Percentiles rank a stretch among this genome's conserved stretches.
Evolutionary conservation across 2,329 filamentous ascomycete species (phyloP).

Genomic region (Fusarium globosum): DNA sequence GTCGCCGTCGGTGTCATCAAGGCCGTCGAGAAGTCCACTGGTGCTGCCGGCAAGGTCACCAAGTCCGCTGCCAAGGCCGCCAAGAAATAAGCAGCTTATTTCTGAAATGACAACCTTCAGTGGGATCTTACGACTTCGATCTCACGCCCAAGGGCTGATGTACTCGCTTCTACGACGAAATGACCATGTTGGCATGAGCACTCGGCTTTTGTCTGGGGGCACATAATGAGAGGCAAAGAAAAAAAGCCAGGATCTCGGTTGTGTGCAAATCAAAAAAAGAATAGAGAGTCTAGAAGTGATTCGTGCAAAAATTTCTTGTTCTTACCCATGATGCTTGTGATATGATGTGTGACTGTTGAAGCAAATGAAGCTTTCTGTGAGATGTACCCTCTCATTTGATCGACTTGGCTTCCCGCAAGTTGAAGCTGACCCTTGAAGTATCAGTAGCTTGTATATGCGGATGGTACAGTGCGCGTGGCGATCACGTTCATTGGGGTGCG

Average conservation of each 20-base stretch:
- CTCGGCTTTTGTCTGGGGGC: constrained; percentile 55
- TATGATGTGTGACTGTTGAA: not conserved
- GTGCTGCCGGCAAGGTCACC: constrained; percentile 72
- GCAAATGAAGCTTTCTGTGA: not conserved
- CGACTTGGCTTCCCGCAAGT: rapidly evolving
- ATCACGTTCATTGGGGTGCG: not conserved
- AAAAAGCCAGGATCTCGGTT: constrained; percentile 55
- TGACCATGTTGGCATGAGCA: constrained; percentile 59
- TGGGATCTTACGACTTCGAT: constrained; percentile 43
- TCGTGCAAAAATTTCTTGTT: constrained; percentile 42
- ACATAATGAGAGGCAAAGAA: constrained; percentile 57
- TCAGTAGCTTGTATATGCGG: not conserved
- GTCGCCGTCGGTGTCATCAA: constrained; percentile 97
- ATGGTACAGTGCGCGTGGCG: no score
- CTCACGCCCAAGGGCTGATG: constrained; percentile 48
- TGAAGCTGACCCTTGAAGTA: rapidly evolving
- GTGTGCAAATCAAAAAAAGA: constrained; percentile 60
- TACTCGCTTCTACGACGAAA: constrained; percentile 60
- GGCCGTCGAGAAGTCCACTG: constrained; percentile 75
- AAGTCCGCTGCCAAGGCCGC: constrained; percentile 78
- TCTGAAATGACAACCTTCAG: constrained; percentile 39
- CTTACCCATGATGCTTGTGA: not conserved
- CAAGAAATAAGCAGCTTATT: constrained; percentile 73
- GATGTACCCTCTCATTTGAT: not conserved
- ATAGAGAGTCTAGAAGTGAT: constrained; percentile 63